Base-by-base conservation (phyloP, 106 monocot species). In the Allium fistulosum region DNA sequence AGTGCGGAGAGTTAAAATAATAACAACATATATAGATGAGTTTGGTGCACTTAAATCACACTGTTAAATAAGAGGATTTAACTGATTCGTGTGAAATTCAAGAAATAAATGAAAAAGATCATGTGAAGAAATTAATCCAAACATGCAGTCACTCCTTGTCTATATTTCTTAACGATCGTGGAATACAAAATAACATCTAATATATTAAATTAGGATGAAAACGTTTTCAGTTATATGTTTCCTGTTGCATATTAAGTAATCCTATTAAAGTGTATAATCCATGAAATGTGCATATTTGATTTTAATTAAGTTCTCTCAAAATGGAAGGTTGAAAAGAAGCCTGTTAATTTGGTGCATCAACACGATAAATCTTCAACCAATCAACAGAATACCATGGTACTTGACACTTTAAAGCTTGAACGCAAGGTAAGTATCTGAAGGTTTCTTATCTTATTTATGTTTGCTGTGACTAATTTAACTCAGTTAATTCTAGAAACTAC, bases 31-130 rank as follows among this genome's bases (percentile, higher is more conserved):
- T 63, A 71, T 46, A n/a, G 78, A 78, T 78, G 59, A 74, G 49
- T 71, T 65, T 51, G 78, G 82, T 46, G 50, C 8, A 51, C 11
- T 78, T 50, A 73, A 52, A 62, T 22, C 51, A 28, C 70, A 71
- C 49, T 18, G 56, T 83, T 17, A 65, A 66, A 11, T 47, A 61
- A 50, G 71, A n/a, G 12, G 83, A 79, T 27, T 72, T 75, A 27
- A 72, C 75, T 58, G 11, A 49, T 26, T 77, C 76, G 6, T 81
- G 81, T 76, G 49, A 62, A 18, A 77, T 76, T 72, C 53, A 72
- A 52, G 63, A 63, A 46, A 51, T 69, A 73, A 46, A 74, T 70
- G 51, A 67, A 61, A 48, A 60, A 47, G 68, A 69, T 48, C 58
- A 52, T 65, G 69, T 59, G 65, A 65, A 46, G 57, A 67, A 46